These are phyloP conservation scores for Candolleomyces efflorescens DNA, from an alignment of 768 basidiomycete species.

Conservation along the genomic window DNA sequence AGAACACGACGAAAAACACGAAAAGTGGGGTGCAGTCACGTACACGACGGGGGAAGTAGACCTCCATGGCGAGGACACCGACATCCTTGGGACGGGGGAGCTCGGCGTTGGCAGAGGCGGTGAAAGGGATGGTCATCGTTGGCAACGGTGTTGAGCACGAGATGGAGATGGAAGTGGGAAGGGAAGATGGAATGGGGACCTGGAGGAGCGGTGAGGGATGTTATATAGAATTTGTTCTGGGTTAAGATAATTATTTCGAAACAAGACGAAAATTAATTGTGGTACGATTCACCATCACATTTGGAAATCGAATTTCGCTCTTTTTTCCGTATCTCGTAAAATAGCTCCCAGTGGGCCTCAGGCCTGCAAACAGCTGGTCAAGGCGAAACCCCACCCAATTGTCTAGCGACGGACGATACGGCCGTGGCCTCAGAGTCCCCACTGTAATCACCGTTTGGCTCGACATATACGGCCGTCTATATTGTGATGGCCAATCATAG, in stretches of 20 bases:
- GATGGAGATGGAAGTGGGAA: slow-evolving; percentile 10
- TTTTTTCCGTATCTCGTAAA: not conserved
- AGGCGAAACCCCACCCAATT: not conserved
- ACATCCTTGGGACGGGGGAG: slow-evolving; percentile 82
- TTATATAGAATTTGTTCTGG: slow-evolving; percentile 34
- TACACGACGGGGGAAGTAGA: slow-evolving; percentile 92
- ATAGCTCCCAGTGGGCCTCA: no score
- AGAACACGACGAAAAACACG: slow-evolving; percentile 1
- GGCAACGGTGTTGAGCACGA: slow-evolving; percentile 7
- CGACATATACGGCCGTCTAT: no score
- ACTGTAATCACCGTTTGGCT: no score
- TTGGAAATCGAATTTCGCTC: not conserved
- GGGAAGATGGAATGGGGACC: slow-evolving; percentile 11
- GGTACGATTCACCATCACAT: slow-evolving; percentile 36
- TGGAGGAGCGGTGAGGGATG: slow-evolving; percentile 3
- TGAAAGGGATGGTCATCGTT: slow-evolving; percentile 39
- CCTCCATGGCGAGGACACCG: slow-evolving; percentile 89
- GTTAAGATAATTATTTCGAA: slow-evolving; percentile 31
- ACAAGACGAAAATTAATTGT: slow-evolving; percentile 32
- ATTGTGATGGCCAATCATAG: no score
- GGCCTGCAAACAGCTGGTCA: not conserved
- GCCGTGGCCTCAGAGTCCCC: no score
- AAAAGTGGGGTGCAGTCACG: slow-evolving; percentile 22
- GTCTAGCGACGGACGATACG: no score
- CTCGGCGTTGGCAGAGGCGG: slow-evolving; percentile 31